Conservation (phyloP, 1,139 yeast genomes). For the Blastobotrys petasosporus region DNA sequence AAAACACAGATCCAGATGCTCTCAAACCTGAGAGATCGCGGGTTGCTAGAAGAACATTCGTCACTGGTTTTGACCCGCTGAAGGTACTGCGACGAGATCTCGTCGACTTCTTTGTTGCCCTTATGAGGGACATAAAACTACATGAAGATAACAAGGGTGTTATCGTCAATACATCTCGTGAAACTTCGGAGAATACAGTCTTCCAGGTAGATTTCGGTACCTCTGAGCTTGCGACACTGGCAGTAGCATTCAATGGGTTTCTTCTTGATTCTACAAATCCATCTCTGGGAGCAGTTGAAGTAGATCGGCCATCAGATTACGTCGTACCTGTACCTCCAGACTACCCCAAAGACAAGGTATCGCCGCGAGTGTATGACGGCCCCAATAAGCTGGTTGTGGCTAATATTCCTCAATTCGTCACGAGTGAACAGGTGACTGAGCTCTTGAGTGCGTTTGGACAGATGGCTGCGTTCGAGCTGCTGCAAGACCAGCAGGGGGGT, state of each 20-base stretch:
- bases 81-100: slow-evolving; percentile 37
- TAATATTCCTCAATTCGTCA: slow-evolving; percentile 38
- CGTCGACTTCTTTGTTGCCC: slow-evolving; percentile 41
- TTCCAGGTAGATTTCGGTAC: slow-evolving; percentile 47
- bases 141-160: slow-evolving; percentile 11
- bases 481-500: slow-evolving; percentile 34
- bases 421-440: slow-evolving; percentile 36
- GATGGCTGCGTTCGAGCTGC: slow-evolving; percentile 31
- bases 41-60: slow-evolving; percentile 44
- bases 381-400: slow-evolving; percentile 36
- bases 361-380: slow-evolving; percentile 27
- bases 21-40: slow-evolving; percentile 23
- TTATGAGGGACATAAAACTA: slow-evolving; percentile 27
- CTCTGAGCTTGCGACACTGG: slow-evolving; percentile 54
- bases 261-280: slow-evolving; percentile 28
- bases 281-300: slow-evolving; percentile 8
- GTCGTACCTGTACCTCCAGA: slow-evolving; percentile 36
- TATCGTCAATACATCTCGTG: slow-evolving; percentile 1
- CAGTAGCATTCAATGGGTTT: slow-evolving; percentile 43
- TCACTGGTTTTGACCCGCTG: slow-evolving; percentile 43
- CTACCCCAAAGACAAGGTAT: slow-evolving; percentile 6
- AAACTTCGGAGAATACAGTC: not conserved
- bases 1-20: slow-evolving; percentile 12
- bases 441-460: slow-evolving; percentile 37
- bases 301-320: slow-evolving; percentile 41